Percentiles rank a stretch among this genome's conserved stretches.
These are phyloP conservation scores for Penicillium sclerotigenum DNA, from an alignment of 2,329 filamentous ascomycete species.

Conservation along the genomic window DNA sequence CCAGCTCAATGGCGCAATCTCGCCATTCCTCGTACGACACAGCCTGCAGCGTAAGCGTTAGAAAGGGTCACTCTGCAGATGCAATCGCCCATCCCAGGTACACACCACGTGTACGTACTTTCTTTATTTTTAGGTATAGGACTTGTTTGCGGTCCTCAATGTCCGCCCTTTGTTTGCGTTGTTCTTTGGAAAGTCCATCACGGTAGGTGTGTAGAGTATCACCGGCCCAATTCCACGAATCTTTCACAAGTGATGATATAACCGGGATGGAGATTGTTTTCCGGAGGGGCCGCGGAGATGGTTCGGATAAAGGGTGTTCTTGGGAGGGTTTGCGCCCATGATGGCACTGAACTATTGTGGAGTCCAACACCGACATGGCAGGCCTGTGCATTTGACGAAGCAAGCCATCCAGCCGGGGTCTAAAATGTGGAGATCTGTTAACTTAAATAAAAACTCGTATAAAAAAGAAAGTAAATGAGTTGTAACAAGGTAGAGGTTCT, in stretches of 20 bases:
- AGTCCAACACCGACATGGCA: constrained; percentile 34
- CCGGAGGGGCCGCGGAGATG: constrained; percentile 19
- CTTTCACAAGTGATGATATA: constrained; percentile 34
- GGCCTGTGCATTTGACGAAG: constrained; percentile 24
- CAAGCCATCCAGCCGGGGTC: constrained; percentile 25
- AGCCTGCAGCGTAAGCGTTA: constrained; percentile 50
- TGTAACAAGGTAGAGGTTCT: not conserved
- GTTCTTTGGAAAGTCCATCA: constrained; percentile 53
- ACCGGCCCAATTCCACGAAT: constrained; percentile 37
- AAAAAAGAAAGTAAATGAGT: not conserved
- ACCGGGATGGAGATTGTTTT: constrained; percentile 32
- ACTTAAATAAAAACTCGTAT: not conserved
- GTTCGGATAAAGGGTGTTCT: constrained; percentile 2
- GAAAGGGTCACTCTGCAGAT: constrained; percentile 10
- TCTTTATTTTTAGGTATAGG: constrained; percentile 62
- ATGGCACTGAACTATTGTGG: constrained; percentile 31
- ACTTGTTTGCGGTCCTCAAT: constrained; percentile 61
- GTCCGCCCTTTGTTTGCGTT: constrained; percentile 49
- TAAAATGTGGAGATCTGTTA: not conserved
- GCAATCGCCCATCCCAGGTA: constrained; percentile 1
- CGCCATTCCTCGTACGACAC: constrained; percentile 70
- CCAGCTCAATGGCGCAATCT: constrained; percentile 70
- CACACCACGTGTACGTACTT: constrained; percentile 49
- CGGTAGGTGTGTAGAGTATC: constrained; percentile 41
- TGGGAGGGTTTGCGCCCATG: constrained; percentile 18